A percentile compares a stretch with the other conserved stretches of the same genome.
Evolutionary conservation across 768 basidiomycete species (phyloP).

Genomic region (Serendipita indica): DNA sequence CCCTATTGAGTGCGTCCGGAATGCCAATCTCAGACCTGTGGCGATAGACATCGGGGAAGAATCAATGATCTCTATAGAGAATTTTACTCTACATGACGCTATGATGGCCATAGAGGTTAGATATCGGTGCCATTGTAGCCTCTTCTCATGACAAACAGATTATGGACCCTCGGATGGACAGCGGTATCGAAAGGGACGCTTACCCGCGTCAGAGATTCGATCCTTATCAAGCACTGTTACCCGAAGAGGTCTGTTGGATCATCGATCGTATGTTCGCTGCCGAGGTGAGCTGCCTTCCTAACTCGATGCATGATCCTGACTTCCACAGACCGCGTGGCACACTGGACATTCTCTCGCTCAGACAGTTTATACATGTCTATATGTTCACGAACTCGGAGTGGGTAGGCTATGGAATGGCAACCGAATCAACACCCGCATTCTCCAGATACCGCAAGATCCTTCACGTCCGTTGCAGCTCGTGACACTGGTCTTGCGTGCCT

Average conservation of each 20-base stretch:
- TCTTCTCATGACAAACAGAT: conserved; percentile 37
- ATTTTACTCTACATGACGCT: conserved; percentile 68
- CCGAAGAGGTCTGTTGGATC: conserved; percentile 80
- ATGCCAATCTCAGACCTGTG: neutral
- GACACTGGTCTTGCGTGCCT: conserved; percentile 51
- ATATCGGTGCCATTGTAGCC: neutral
- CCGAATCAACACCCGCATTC: conserved; percentile 34
- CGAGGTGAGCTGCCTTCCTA: conserved; percentile 35
- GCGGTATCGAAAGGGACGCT: conserved; percentile 41
- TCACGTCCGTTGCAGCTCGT: conserved; percentile 46
- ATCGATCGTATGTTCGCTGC: conserved; percentile 61
- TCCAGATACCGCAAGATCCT: conserved; percentile 24
- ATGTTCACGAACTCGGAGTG: conserved; percentile 45
- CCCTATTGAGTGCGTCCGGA: neutral
- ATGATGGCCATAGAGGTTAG: conserved; percentile 85
- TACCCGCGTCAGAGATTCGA: conserved; percentile 35
- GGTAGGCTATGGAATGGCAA: conserved; percentile 26
- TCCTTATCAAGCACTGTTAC: conserved; percentile 44
- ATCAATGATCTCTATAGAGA: conserved; percentile 48
- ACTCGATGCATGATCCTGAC: neutral
- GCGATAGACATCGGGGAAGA: conserved; percentile 47
- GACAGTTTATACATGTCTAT: conserved; percentile 65
- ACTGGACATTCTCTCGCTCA: conserved; percentile 72
- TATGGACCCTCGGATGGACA: conserved; percentile 80
- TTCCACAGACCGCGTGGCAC: conserved; percentile 71